A percentile compares a stretch with the other conserved stretches of the same genome.
Evolutionary conservation across 331 rosid species (phyloP).

Genomic region (Malus hybrid): DNA sequence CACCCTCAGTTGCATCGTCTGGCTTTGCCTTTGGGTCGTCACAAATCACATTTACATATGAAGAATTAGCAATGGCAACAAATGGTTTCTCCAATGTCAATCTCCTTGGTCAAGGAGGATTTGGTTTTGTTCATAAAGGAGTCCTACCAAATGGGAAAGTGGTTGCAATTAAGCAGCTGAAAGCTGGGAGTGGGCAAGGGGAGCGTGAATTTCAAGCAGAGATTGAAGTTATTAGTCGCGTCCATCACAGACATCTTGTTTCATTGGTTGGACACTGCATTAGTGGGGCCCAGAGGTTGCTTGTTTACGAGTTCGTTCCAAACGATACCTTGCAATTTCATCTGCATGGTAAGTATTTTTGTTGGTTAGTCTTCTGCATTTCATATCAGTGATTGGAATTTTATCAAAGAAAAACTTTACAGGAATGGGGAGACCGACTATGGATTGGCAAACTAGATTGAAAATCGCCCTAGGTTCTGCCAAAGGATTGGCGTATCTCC

Average conservation of each 20-base stretch:
- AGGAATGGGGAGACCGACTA: constrained; percentile 44
- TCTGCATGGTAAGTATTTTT: constrained; percentile 45
- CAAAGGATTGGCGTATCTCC: constrained; percentile 76
- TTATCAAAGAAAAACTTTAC: constrained; percentile 8
- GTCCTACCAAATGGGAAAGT: constrained; percentile 62
- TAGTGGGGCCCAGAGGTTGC: constrained; percentile 51
- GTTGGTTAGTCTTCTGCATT: background rate
- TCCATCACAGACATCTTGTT: constrained; percentile 79
- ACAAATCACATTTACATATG: constrained; percentile 49
- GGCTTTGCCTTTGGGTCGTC: constrained; percentile 32
- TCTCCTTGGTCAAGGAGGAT: constrained; percentile 80
- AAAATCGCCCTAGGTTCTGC: constrained; percentile 69
- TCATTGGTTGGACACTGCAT: constrained; percentile 65
- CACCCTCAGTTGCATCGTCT: constrained; percentile 20
- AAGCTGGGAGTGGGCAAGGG: constrained; percentile 64
- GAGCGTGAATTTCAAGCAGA: constrained; percentile 80
- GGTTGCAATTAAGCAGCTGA: constrained; percentile 69
- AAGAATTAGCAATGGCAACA: constrained; percentile 59
- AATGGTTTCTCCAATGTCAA: constrained; percentile 49
- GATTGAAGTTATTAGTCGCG: constrained; percentile 67
- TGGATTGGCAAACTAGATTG: constrained; percentile 63
- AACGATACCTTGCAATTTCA: constrained; percentile 62
- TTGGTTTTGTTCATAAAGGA: constrained; percentile 74
- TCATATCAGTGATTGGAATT: background rate
- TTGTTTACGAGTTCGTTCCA: constrained; percentile 66